Evolutionary conservation across 805 yeast species (phyloP).

Genomic region (Sugiyamaella marilandica): DNA sequence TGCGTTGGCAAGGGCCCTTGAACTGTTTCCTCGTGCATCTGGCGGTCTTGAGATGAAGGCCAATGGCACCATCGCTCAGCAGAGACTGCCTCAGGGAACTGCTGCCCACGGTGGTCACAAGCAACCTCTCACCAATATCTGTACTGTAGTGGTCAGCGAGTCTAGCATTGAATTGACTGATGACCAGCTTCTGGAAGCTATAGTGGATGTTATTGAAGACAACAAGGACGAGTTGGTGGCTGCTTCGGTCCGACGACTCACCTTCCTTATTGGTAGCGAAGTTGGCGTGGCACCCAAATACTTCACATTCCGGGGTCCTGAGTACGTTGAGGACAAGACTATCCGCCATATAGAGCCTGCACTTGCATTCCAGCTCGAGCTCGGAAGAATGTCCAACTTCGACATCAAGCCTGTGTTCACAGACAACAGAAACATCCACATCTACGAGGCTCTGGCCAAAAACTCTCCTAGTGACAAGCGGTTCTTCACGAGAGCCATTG

Average conservation of each 20-base stretch:
- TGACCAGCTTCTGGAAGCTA: slow-evolving; percentile 56
- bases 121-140: slow-evolving; percentile 59
- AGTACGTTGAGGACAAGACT: slow-evolving; percentile 79
- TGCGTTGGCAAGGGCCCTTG: slow-evolving; percentile 68
- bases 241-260: slow-evolving; percentile 82
- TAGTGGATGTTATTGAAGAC: slow-evolving; percentile 62
- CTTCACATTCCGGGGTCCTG: slow-evolving; percentile 90
- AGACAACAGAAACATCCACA: slow-evolving; percentile 95
- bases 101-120: slow-evolving; percentile 11
- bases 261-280: slow-evolving; percentile 79
- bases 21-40: slow-evolving; percentile 49
- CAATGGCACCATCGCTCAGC: slow-evolving; percentile 43
- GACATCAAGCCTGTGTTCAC: slow-evolving; percentile 91
- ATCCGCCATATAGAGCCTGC: slow-evolving; percentile 99
- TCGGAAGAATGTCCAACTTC: slow-evolving; percentile 90
- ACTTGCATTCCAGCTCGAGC: slow-evolving; percentile 92
- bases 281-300: slow-evolving; percentile 91
- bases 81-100: slow-evolving; percentile 33
- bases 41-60: slow-evolving; percentile 37
- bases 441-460: slow-evolving; percentile 93
- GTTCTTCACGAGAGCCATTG: slow-evolving; percentile 94
- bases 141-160: slow-evolving; percentile 70
- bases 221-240: slow-evolving; percentile 63
- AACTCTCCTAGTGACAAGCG: slow-evolving; percentile 90
- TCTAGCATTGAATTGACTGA: slow-evolving; percentile 73